Base-by-base conservation (phyloP, 768 basidiomycete genomes). In the Cantharellus anzutake region DNA sequence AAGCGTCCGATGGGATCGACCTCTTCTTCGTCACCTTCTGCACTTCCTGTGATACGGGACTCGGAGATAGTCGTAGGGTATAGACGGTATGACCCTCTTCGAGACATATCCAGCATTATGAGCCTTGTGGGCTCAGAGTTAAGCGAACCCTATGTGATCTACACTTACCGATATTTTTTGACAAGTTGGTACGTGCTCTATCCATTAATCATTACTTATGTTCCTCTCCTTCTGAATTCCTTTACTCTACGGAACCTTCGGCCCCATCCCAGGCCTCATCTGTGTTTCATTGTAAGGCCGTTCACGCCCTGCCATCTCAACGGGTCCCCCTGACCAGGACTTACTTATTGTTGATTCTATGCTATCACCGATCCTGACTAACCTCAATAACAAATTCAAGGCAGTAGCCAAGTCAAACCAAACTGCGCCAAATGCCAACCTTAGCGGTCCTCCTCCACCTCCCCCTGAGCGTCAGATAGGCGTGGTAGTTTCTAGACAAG, bases 401-500 rank as follows among this genome's bases (percentile, higher is more conserved):
- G 52, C 52, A 55, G 14, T 55, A 7, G 52, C 52, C 7, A 7
- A 11, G 7, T 37, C 14, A 1, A 37, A 55, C 52, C 7, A 11
- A 37, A 55, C 52, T 37, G 52, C 14, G 7, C 1, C 35, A 11
- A 7, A 7, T 29, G 20, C 20, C 20, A 29, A 29, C 20, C 20
- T 29, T 11, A 37, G 35, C 38, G 35, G 38, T 55, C 35, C 52
- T 7, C 14, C 14, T 11, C 11, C 11, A 11, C 11, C 7, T 11
- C 11, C 7, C 14, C 52, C 52, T 11, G 52, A 11, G 7, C 73
- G 72, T 37, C 87, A 92, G 16, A 79, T 98, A 62, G 96, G 90
- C 38, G 88, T 89, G 14, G 89, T 99, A 62, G 85, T 99, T 29
- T 96, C 91, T 79, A 99, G 98, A 75, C 94, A 96, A 72, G 91